Base-by-base conservation (phyloP, 176 grass and related monocot species). In the Cenchrus americanus region DNA sequence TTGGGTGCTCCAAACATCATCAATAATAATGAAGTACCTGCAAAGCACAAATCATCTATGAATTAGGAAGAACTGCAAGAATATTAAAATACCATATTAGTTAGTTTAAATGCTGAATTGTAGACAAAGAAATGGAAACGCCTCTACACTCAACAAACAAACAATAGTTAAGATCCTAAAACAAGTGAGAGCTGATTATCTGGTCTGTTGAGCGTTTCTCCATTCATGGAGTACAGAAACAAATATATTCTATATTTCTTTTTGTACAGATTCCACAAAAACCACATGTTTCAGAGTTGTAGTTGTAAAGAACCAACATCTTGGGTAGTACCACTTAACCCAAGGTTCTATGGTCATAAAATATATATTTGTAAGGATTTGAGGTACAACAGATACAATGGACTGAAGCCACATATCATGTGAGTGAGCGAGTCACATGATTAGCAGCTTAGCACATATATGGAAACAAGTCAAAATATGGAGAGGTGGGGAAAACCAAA, bases 11-110 rank as follows among this genome's bases (percentile, higher is more conserved):
- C 80, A 82, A 14, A 71, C 14, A 85, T 78, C 82, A 85, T 85
- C 82, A 76, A 85, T 66, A n/a, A 85, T 24, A 52, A 85, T 23
- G 0, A 82, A 71, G n/a, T 82, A 82, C 66, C 79, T 81, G 21
- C 15, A 23, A 79, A 81, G 34, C 17, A 11, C 44, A 66, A 11
- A 22, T 2, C 24, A 64, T 65, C 9, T 40, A 80, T 22, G 3
- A 66, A 52, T 57, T 67, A 80, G 48, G 12, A 69, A 17, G 6
- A 3, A 13, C 53, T 26, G 18, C 49, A 55, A 10, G 32, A 30
- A 37, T 4, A 75, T 37, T 5, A 51, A 55, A 75, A 50, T 50
- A 14, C 11, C 48, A 63, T 17, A 3, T 8, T 17, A 6, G 4
- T 41, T 23, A 47, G 44, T 47, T 47, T 47, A 47, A 47, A 47